These are phyloP conservation scores for Huntiella savannae DNA, from an alignment of 2,329 filamentous ascomycete genomes.

Conservation along the genomic window DNA sequence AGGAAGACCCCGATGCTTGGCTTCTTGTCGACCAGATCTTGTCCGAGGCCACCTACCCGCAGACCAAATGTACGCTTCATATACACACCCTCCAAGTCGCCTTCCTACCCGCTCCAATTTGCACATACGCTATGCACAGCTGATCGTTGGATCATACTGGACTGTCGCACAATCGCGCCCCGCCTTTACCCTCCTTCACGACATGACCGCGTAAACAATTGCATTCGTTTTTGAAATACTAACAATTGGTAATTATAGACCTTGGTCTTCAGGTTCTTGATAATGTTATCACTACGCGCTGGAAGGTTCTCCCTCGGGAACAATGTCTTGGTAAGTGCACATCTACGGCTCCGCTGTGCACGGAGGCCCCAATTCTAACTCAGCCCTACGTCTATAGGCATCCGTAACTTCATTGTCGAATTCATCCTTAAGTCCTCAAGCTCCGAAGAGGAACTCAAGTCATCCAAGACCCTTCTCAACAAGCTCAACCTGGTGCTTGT, in stretches of 20 bases:
- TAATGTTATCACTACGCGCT: slow-evolving; percentile 95
- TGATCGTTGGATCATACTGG: too few relatives aligned
- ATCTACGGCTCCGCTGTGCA: neutral
- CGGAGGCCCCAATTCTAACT: neutral
- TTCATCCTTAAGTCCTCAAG: slow-evolving; percentile 91
- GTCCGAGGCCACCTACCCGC: slow-evolving; percentile 75
- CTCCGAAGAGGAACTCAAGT: slow-evolving; percentile 70
- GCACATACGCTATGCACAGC: too few relatives aligned
- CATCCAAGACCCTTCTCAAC: slow-evolving; percentile 79
- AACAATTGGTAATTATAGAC: slow-evolving; percentile 30
- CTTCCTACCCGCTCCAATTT: neutral
- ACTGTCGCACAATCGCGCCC: neutral
- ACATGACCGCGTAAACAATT: neutral
- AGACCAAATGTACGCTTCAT: slow-evolving; percentile 70
- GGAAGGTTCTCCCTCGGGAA: slow-evolving; percentile 91
- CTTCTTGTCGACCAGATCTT: slow-evolving; percentile 93
- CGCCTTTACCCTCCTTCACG: neutral
- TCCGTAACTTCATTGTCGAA: slow-evolving; percentile 96
- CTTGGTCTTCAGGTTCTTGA: slow-evolving; percentile 91
- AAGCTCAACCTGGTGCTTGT: slow-evolving; percentile 96
- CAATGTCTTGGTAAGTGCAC: slow-evolving; percentile 60
- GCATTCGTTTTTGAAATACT: neutral
- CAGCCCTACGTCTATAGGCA: slow-evolving; percentile 37
- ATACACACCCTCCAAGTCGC: neutral
- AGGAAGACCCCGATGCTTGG: slow-evolving; percentile 97